phyloP scores from a whole-genome alignment of 805 yeast genomes.

The Pichia pseudocactophila region DNA sequence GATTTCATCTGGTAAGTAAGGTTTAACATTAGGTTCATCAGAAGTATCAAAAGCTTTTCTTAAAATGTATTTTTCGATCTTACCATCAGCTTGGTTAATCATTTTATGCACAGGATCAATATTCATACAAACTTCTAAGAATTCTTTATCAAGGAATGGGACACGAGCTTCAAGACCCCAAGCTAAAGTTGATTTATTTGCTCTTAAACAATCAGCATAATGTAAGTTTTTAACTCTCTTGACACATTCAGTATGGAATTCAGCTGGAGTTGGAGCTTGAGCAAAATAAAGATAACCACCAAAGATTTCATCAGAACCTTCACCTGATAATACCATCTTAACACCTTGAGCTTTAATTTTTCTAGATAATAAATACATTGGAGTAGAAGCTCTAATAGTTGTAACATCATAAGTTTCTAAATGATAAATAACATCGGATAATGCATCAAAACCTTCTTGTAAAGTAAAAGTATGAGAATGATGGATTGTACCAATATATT shows the following conservation, averaged over 20 bases:
- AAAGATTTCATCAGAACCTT: conserved; percentile 97
- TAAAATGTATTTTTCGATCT: conserved; percentile 88
- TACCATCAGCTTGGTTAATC: conserved; percentile 61
- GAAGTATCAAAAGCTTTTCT: conserved; percentile 96
- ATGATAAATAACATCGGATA: conserved; percentile 89
- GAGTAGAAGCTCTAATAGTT: conserved; percentile 97
- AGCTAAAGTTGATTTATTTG: conserved; percentile 99
- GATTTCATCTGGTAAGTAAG: conserved; percentile 93
- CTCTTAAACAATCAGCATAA: conserved; percentile 94
- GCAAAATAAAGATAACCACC: conserved; percentile 98
- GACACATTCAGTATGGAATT: conserved; percentile 94
- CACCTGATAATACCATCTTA: conserved; percentile 98
- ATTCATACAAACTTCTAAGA: conserved; percentile 88
- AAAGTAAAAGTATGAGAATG: conserved; percentile 97
- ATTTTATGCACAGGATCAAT: conserved; percentile 89
- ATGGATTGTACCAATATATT: conserved; percentile 90
- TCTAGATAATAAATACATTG: conserved; percentile 93
- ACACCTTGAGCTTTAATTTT: conserved; percentile 99
- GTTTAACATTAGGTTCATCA: conserved; percentile 66
- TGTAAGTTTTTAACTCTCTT: conserved; percentile 96
- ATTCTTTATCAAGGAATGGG: conserved; percentile 93
- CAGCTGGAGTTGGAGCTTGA: conserved; percentile 85
- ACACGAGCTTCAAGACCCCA: conserved; percentile 99
- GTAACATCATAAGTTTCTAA: conserved; percentile 98
- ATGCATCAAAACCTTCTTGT: conserved; percentile 94